Percentiles rank a stretch among this genome's conserved stretches.
Conservation (phyloP, 441 rosid species). For the Macaranga tanarius region DNA sequence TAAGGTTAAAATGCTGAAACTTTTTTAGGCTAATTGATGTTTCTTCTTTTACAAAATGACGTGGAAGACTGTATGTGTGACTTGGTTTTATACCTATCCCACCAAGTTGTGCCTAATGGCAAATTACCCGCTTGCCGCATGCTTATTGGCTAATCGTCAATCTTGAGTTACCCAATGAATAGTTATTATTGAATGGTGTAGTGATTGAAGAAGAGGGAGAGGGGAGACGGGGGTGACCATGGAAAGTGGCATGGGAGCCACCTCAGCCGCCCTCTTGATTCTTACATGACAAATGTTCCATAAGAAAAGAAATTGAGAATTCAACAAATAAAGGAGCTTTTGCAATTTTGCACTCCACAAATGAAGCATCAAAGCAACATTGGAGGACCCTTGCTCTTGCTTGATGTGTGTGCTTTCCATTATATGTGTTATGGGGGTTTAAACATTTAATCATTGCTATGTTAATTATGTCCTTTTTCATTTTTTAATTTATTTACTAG, state of each 20-base stretch:
- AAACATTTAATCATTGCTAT: conserved; percentile 26
- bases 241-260: conserved; percentile 33
- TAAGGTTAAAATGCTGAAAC: not conserved
- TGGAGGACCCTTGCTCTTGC: no score
- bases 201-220: not conserved
- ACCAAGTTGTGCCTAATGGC: conserved; percentile 14
- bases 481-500: conserved; percentile 18
- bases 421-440: conserved; percentile 18
- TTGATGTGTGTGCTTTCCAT: conserved; percentile 2
- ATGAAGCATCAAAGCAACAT: conserved; percentile 26
- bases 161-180: conserved; percentile 23
- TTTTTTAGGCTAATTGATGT: not conserved
- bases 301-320: not conserved
- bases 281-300: conserved; percentile 44
- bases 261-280: conserved; percentile 43
- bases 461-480: conserved; percentile 28
- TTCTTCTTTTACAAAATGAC: not conserved
- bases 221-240: not conserved
- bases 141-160: conserved; percentile 4
- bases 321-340: conserved; percentile 13
- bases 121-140: conserved; percentile 13
- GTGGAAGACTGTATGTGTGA: not conserved
- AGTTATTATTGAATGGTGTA: no score
- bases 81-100: conserved; percentile 2
- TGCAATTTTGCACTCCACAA: conserved; percentile 25